Evolutionary conservation across 805 yeast genomes (phyloP), one percentile per base, ranked within the genome.

Genomic region (Kockiozyma suomiensis): DNA sequence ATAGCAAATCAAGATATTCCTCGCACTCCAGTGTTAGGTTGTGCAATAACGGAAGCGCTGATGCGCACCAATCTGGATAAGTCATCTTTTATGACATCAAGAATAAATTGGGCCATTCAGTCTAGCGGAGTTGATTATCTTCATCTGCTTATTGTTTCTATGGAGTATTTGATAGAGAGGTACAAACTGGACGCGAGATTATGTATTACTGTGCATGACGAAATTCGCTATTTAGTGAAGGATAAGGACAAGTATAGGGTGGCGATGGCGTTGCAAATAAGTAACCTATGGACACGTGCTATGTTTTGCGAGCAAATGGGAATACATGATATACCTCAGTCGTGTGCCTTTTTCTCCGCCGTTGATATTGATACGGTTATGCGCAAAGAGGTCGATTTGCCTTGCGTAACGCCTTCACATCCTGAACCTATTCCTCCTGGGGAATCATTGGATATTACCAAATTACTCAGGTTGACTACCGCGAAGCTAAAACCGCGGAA

Each of bases 31-130:
- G 91, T 90, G 1, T 74, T 94, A 8, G 97, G 97, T 0, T 97
- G 97, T 4, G 89, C 96, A 13, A 90, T 94, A 49, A 94, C 99
- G 0, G 84, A 84, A 59, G 97, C 98, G 0, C 76, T 94, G 59
- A 81, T 82, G 66, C 81, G 82, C 45, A 76, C 78, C 54, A 86
- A 93, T 71, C 78, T 94, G 67, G 83, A 82, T 45, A 76, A 82
- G 40, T 82, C 82, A 63, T 76, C 84, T 0, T 94, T 86, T 71
- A 75, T 94, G 65, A 94, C 99, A 0, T 90, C 97, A 1, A 76
- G 99, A 69, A 86, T 92, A 64, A 94, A 94, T 70, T 94, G 99
- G 99, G 90, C 97, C 0, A 94, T 94, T 70, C 99, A 94, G 73
- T 90, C 97, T 23, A 90, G 97, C 1, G 99, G 99, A 38, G 99